phyloP scores from a whole-genome alignment of 2,329 filamentous ascomycete species.

The Elsinoe perseae region DNA sequence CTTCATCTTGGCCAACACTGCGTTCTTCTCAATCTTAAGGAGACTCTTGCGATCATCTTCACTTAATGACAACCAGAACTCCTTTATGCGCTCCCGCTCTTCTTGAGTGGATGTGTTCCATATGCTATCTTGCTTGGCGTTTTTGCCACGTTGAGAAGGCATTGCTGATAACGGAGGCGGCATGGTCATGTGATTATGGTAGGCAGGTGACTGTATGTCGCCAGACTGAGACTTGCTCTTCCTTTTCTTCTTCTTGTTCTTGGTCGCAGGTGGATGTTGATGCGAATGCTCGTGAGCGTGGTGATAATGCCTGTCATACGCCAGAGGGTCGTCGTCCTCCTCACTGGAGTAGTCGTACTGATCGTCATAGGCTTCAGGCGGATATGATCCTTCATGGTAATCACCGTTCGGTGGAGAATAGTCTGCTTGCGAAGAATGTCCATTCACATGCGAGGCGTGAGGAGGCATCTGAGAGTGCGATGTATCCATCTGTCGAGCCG shows the following conservation, averaged over 20 bases:
- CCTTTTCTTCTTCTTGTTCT: conserved; percentile 20
- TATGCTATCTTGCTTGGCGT: conserved; percentile 63
- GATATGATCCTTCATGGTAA: conserved; percentile 25
- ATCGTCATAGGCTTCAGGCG: conserved; percentile 40
- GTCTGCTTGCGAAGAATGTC: neutral
- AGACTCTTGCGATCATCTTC: conserved; percentile 92
- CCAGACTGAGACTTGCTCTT: conserved; percentile 12
- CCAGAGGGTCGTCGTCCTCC: conserved; percentile 22
- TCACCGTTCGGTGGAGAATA: neutral
- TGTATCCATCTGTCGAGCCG: conserved; percentile 54
- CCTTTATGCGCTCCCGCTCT: conserved; percentile 93
- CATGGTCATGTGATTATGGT: conserved; percentile 3
- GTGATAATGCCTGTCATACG: conserved; percentile 11
- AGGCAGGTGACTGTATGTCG: neutral
- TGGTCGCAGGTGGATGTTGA: conserved; percentile 4
- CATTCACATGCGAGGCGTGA: neutral
- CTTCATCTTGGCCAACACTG: conserved; percentile 98
- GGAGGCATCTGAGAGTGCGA: neutral
- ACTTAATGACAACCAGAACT: conserved; percentile 91
- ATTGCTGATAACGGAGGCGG: conserved; percentile 38
- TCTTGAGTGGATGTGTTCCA: conserved; percentile 95
- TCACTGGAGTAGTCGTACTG: conserved; percentile 31
- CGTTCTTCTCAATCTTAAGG: conserved; percentile 97
- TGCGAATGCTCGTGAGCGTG: conserved; percentile 25
- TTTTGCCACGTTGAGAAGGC: conserved; percentile 33